Base-by-base conservation (phyloP, 1,284 basidiomycete species). In the Anthracocystis panici-leucophaei region DNA sequence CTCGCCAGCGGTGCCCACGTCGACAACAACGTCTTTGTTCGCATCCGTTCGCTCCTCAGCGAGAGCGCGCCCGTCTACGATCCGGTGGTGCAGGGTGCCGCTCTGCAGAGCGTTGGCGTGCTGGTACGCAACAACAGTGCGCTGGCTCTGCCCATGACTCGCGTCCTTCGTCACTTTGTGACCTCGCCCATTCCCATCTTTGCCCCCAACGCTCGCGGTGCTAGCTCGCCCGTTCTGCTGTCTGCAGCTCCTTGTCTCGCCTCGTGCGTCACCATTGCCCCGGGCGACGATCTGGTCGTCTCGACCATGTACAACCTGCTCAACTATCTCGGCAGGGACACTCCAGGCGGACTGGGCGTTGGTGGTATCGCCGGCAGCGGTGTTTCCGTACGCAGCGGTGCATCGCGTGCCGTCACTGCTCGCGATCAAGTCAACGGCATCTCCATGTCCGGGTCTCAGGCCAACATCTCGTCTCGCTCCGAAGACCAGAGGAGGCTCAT, bases 291-390 rank as follows among this genome's bases (percentile, higher is more conserved):
- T 84, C 89, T 95, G 50, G 90, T 95, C 79, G 92, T 95, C 89
- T 97, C 95, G 3, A 94, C 94, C 77, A 92, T 97, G 90, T 97
- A 98, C 85, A 95, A 94, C 10, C 89, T 98, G 16, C 89, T 98
- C 67, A 97, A 97, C 82, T 93, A 93, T 82, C 91, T 97, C 62
- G 93, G 90, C 86, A 91, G 91, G 85, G 93, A 91, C 59, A 75
- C 70, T 18, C 63, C 73, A 0, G 73, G 80, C 54, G 75, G 75
- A 21, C 88, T 90, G 44, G 89, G 89, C 42, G 61, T 74, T 18
- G 81, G 79, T 25, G 77, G 78, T n/a, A 65, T 70, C 14, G 79
- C 78, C 12, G 74, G 91, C 91, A 60, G 87, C 85, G 72, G 87
- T 68, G 87, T 88, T 25, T 85, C 89, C 9, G 53, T 85, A 86